phyloP scores from a whole-genome alignment of 169 alveolate genomes.

The Plasmodium sp. region DNA sequence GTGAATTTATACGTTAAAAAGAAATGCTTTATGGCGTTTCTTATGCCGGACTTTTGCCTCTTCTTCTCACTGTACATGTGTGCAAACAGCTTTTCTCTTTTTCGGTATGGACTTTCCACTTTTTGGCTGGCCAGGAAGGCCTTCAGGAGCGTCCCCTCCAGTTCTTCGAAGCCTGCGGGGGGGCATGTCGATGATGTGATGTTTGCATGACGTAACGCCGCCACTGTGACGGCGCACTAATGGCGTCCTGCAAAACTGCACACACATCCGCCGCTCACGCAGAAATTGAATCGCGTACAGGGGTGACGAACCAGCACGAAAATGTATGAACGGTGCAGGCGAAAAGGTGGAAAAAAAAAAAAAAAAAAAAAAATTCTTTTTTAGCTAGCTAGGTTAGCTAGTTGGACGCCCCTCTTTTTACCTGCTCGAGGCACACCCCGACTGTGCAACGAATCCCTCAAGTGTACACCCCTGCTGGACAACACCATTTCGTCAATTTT shows the following conservation, averaged over 20 bases:
- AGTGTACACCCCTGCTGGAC: neutral
- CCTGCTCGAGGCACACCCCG: neutral
- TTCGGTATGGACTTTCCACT: neutral
- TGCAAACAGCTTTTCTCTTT: constrained; percentile 13
- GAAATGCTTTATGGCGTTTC: constrained; percentile 18
- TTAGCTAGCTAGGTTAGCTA: neutral
- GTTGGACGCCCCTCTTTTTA: neutral
- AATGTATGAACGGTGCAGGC: neutral
- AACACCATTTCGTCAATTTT: constrained; percentile 41
- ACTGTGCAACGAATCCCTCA: neutral
- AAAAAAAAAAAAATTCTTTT: neutral
- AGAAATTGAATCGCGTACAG: neutral
- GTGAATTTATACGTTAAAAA: constrained; percentile 11
- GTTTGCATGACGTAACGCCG: neutral
- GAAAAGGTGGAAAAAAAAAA: neutral
- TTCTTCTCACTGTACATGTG: constrained; percentile 45
- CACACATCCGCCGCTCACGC: neutral
- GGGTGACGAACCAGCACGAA: neutral
- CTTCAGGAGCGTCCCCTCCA: neutral
- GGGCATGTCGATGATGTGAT: neutral
- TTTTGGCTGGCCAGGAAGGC: neutral
- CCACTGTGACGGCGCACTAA: neutral
- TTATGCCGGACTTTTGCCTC: constrained; percentile 11
- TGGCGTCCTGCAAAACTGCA: neutral
- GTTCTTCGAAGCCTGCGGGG: constrained; percentile 13